phyloP scores from a whole-genome alignment of 768 basidiomycete species.

The Russula dissimulans region DNA sequence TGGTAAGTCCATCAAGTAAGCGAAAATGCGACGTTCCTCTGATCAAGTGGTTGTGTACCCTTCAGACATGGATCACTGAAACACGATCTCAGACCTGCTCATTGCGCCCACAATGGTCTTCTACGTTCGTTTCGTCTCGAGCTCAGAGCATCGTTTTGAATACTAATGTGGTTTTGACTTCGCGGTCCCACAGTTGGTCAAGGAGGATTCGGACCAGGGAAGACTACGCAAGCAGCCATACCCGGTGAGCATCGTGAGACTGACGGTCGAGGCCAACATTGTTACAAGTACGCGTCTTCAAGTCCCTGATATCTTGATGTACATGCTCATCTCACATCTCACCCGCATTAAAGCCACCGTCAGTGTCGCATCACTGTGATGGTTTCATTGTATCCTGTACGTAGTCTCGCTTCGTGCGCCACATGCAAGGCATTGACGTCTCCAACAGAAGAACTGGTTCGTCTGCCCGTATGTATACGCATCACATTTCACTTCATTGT shows the following conservation, averaged over 20 bases:
- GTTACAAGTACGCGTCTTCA: constrained; percentile 9
- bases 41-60: no score
- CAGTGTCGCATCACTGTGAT: not conserved
- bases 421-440: no score
- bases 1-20: not conserved
- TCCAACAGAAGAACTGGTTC: not conserved
- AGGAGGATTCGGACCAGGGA: not conserved
- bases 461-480: constrained; percentile 1
- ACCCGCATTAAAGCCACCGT: not conserved
- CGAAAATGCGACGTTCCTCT: not conserved
- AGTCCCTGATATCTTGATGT: no score
- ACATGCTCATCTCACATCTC: not conserved
- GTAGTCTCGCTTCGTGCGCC: not conserved
- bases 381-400: not conserved
- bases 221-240: not conserved
- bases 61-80: constrained; percentile 2
- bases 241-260: constrained; percentile 17
- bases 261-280: constrained; percentile 23
- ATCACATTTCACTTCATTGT: not conserved
- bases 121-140: not conserved
- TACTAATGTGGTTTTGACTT: no score
- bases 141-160: no score
- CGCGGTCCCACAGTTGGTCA: not conserved
- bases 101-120: constrained; percentile 3
- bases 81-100: not conserved